Conservation (phyloP, 345 rosid species). For the Kandelia obovata region DNA sequence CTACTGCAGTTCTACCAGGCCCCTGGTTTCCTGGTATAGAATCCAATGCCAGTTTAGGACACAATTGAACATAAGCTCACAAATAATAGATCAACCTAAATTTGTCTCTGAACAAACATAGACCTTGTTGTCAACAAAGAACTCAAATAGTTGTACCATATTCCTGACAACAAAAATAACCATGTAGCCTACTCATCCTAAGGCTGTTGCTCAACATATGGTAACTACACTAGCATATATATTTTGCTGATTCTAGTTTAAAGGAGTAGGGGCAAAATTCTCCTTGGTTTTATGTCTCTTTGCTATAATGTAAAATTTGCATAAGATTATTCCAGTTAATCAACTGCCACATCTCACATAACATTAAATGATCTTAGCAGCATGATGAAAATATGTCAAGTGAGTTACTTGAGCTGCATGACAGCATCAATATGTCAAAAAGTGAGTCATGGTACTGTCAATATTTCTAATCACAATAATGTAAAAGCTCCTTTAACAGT, state of each 20-base stretch:
- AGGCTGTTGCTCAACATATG: background rate
- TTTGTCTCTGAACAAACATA: background rate
- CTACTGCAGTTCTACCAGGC: slow-evolving; percentile 54
- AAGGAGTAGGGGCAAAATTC: background rate
- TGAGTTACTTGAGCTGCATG: background rate
- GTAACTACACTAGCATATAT: background rate
- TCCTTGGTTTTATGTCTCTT: no score
- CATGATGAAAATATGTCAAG: background rate
- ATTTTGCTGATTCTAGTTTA: background rate
- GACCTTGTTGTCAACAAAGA: background rate
- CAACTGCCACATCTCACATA: no score
- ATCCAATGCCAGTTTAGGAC: slow-evolving; percentile 7
- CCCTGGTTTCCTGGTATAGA: slow-evolving; percentile 48
- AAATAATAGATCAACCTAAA: background rate
- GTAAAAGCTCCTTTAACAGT: background rate
- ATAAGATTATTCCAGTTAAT: no score
- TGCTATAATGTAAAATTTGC: no score
- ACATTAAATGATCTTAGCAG: no score
- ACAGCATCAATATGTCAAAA: background rate
- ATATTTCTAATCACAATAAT: background rate
- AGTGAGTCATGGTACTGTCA: background rate
- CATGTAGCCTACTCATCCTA: background rate
- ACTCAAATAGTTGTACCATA: background rate
- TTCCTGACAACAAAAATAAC: background rate
- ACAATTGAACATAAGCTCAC: background rate